phyloP scores from a whole-genome alignment of 495 filamentous ascomycete genomes.

The Immersiella caudata region DNA sequence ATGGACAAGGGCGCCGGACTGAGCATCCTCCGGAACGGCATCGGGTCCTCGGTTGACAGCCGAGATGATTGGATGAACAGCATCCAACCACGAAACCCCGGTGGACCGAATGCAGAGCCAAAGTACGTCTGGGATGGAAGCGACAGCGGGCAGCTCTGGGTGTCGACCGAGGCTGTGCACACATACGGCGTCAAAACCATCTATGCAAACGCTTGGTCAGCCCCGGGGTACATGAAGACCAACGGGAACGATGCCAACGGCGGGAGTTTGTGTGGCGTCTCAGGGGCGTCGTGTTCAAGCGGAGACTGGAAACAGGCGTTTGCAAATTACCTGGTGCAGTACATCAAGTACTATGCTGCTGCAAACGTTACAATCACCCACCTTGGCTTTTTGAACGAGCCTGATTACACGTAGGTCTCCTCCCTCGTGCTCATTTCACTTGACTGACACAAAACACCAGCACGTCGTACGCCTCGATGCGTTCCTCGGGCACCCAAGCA shows the following conservation, averaged over 20 bases:
- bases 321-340: slow-evolving; percentile 57
- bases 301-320: slow-evolving; percentile 61
- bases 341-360: slow-evolving; percentile 51
- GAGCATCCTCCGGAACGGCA: slow-evolving; percentile 58
- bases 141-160: slow-evolving; percentile 54
- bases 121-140: slow-evolving; percentile 50
- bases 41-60: slow-evolving; percentile 50
- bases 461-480: slow-evolving; percentile 49
- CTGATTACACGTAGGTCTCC: slow-evolving; percentile 37
- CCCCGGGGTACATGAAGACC: slow-evolving; percentile 62
- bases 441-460: slow-evolving; percentile 25
- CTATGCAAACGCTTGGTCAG: slow-evolving; percentile 60
- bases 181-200: slow-evolving; percentile 52
- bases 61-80: slow-evolving; percentile 45
- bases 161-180: slow-evolving; percentile 48
- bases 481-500: slow-evolving; percentile 51
- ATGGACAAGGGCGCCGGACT: slow-evolving; percentile 51
- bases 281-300: slow-evolving; percentile 47
- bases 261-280: slow-evolving; percentile 56
- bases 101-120: slow-evolving; percentile 35
- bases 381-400: slow-evolving; percentile 58
- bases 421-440: slow-evolving; percentile 2
- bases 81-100: slow-evolving; percentile 48
- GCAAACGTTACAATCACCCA: slow-evolving; percentile 52
- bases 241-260: slow-evolving; percentile 55